phyloP scores from a whole-genome alignment of 768 basidiomycete species.

The Brasilioporus rufonigricans region DNA sequence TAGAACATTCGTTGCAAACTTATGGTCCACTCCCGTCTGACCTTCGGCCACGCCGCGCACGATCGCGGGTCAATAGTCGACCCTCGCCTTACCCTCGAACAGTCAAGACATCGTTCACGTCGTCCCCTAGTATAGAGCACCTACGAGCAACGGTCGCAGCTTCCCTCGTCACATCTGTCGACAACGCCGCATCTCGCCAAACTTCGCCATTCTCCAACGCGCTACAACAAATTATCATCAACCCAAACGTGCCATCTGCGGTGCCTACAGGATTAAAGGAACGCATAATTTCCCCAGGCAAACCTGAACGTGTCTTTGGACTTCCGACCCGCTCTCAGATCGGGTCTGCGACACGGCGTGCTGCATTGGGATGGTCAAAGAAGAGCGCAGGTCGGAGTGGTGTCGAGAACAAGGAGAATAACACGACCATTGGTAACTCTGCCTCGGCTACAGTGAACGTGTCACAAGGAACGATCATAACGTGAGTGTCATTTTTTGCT shows the following conservation, averaged over 20 bases:
- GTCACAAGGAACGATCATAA: conserved; percentile 43
- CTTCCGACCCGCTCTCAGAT: conserved; percentile 47
- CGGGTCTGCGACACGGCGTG: conserved; percentile 53
- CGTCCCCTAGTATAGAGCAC: conserved; percentile 36
- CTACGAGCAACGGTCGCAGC: conserved; percentile 24
- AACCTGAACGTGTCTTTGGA: conserved; percentile 26
- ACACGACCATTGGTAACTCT: conserved; percentile 11
- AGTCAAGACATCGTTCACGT: conserved; percentile 44
- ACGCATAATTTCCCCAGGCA: conserved; percentile 24
- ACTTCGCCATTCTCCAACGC: conserved; percentile 25
- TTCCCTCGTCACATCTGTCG: conserved; percentile 19
- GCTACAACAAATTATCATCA: conserved; percentile 45
- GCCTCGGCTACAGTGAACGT: conserved; percentile 11
- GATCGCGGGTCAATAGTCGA: conserved; percentile 69
- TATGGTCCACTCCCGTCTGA: conserved; percentile 75
- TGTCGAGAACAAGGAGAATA: conserved; percentile 58
- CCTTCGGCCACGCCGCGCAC: conserved; percentile 56
- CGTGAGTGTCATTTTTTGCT: conserved; percentile 42
- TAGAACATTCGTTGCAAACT: conserved; percentile 69
- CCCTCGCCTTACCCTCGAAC: conserved; percentile 71
- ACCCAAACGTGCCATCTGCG: conserved; percentile 38
- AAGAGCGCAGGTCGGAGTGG: conserved; percentile 51
- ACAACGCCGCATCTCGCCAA: conserved; percentile 13
- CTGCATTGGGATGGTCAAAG: conserved; percentile 63
- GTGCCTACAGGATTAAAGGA: conserved; percentile 36